Evolutionary conservation across 23 red algal genomes (phyloP).

Genomic region (Chondrus crispus): DNA sequence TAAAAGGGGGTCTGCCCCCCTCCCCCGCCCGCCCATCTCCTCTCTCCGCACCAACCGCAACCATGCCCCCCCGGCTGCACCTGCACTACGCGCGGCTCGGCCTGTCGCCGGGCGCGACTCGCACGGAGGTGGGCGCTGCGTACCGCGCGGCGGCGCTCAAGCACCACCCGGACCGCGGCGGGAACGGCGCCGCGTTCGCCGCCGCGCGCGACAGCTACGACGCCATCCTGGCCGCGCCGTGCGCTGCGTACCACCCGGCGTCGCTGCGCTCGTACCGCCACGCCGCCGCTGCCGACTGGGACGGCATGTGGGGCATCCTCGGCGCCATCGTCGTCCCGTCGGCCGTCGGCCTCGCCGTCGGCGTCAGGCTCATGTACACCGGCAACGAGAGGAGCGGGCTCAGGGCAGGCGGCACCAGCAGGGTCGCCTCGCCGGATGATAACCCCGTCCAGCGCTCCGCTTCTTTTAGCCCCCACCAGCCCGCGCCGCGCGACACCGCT

Average conservation of each 20-base stretch:
- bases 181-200: constrained; percentile 23
- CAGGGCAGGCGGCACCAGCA: constrained; percentile 41
- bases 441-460: background rate
- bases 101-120: constrained; percentile 11
- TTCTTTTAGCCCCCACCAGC: background rate
- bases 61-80: background rate
- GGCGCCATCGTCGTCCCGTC: constrained; percentile 44
- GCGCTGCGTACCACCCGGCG: constrained; percentile 5
- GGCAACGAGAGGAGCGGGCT: constrained; percentile 40
- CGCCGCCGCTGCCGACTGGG: background rate
- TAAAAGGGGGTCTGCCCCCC: background rate
- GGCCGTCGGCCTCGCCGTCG: constrained; percentile 43
- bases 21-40: background rate
- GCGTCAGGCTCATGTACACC: constrained; percentile 39
- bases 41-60: background rate
- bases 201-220: constrained; percentile 38
- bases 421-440: background rate
- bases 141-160: constrained; percentile 57
- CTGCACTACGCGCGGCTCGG: constrained; percentile 39
- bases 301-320: constrained; percentile 33
- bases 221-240: background rate
- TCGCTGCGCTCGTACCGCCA: constrained; percentile 35
- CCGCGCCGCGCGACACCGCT: background rate
- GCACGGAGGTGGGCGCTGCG: constrained; percentile 37
- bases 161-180: constrained; percentile 58